These are phyloP conservation scores for Croton laevigatus DNA, from an alignment of 441 rosid genomes.

Conservation along the genomic window DNA sequence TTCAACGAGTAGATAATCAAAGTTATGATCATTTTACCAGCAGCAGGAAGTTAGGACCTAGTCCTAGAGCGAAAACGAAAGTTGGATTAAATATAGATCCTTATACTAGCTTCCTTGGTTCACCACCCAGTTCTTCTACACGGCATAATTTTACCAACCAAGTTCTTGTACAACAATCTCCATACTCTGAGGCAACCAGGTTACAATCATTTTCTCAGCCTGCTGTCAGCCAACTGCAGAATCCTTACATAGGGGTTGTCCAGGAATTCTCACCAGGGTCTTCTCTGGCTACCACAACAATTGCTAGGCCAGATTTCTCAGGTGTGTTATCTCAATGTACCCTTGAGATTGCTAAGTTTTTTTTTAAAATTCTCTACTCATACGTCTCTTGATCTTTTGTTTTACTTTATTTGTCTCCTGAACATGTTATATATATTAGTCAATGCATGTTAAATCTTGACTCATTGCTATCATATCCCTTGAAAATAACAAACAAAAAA, in stretches of 20 bases:
- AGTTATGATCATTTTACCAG: neutral
- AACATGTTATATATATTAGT: neutral
- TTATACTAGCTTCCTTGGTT: slow-evolving; percentile 4
- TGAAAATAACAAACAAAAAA: too few relatives aligned
- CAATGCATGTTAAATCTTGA: neutral
- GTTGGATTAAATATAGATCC: slow-evolving; percentile 8
- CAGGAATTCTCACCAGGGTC: slow-evolving; percentile 14
- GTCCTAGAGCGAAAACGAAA: neutral
- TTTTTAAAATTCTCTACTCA: neutral
- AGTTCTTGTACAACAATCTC: slow-evolving; percentile 9
- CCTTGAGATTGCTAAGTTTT: neutral
- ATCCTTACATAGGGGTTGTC: slow-evolving; percentile 5
- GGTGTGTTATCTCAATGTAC: too few relatives aligned
- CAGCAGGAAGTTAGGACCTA: slow-evolving; percentile 10
- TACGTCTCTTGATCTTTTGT: neutral
- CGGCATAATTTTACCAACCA: neutral
- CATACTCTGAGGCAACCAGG: slow-evolving; percentile 9
- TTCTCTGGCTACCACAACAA: neutral
- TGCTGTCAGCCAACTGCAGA: slow-evolving; percentile 20
- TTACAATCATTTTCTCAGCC: slow-evolving; percentile 21
- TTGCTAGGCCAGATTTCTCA: slow-evolving; percentile 13
- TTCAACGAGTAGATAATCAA: neutral
- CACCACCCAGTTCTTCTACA: neutral
- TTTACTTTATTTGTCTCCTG: neutral
- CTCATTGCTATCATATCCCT: neutral